Conservation (phyloP, 371 early-diverging fungal genomes). For the Rhizomucor pusillus region DNA sequence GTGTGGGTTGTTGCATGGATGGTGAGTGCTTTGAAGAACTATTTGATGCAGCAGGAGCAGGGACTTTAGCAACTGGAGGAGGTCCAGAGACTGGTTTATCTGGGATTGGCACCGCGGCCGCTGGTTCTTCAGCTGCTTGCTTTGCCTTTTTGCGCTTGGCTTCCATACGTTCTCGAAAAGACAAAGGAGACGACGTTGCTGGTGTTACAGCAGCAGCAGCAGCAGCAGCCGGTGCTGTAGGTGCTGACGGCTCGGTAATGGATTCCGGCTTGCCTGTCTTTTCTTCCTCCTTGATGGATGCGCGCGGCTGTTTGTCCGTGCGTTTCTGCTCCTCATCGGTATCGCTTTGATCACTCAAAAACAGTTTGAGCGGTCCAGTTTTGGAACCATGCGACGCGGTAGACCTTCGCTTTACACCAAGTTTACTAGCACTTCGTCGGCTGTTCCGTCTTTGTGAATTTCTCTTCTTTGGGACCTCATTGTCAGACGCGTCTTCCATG, state of each 20-base stretch:
- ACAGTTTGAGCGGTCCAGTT: constrained; percentile 10
- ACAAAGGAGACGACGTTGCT: background rate
- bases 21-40: constrained; percentile 1
- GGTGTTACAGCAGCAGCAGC: background rate
- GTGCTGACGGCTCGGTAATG: background rate
- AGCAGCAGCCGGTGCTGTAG: background rate
- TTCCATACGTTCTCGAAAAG: constrained; percentile 10
- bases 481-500: constrained; percentile 11
- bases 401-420: constrained; percentile 7
- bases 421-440: background rate
- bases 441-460: constrained; percentile 2
- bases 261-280: too few species aligned
- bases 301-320: background rate
- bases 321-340: constrained; percentile 14
- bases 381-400: constrained; percentile 7
- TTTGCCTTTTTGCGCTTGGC: constrained; percentile 13
- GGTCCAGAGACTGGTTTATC: background rate
- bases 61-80: background rate
- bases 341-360: constrained; percentile 19
- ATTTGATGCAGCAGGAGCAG: background rate
- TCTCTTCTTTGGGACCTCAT: constrained; percentile 2
- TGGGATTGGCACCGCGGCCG: background rate
- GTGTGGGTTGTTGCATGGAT: background rate
- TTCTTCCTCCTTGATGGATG: too few species aligned
- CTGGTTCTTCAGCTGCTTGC: background rate